phyloP scores from a whole-genome alignment of 2,329 filamentous ascomycete species.

The Colletotrichum aenigma region DNA sequence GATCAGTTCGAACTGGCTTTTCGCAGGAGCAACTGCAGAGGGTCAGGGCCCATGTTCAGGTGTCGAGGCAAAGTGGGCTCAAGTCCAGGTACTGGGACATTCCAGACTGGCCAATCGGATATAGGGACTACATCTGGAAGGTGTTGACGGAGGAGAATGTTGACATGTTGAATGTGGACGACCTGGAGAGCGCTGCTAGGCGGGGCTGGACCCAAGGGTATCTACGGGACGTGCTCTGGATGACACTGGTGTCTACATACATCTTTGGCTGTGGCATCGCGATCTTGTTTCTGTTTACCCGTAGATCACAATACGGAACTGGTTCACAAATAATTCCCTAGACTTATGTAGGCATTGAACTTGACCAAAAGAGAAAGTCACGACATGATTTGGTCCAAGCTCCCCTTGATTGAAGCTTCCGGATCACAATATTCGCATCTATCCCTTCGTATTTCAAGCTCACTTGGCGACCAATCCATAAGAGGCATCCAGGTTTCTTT shows the following conservation, averaged over 20 bases:
- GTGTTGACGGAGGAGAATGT: slow-evolving; percentile 57
- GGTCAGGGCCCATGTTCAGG: slow-evolving; percentile 48
- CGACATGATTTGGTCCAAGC: no score
- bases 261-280: background rate
- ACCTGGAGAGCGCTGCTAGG: slow-evolving; percentile 40
- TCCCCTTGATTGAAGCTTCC: no score
- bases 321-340: no score
- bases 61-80: slow-evolving; percentile 55
- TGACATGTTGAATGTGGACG: slow-evolving; percentile 66
- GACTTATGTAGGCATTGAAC: no score
- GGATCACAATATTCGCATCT: no score
- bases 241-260: background rate
- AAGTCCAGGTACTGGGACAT: slow-evolving; percentile 66
- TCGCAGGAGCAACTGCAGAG: slow-evolving; percentile 43
- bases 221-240: background rate
- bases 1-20: slow-evolving; percentile 50
- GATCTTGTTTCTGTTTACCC: no score
- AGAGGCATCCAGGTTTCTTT: no score
- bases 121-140: slow-evolving; percentile 61
- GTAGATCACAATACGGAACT: no score
- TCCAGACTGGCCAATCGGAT: slow-evolving; percentile 57
- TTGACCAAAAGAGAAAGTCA: no score
- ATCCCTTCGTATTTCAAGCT: no score
- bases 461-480: no score
- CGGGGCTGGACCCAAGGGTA: background rate